Base-by-base conservation (phyloP, 306 rosid species). In the Begonia masoniana region DNA sequence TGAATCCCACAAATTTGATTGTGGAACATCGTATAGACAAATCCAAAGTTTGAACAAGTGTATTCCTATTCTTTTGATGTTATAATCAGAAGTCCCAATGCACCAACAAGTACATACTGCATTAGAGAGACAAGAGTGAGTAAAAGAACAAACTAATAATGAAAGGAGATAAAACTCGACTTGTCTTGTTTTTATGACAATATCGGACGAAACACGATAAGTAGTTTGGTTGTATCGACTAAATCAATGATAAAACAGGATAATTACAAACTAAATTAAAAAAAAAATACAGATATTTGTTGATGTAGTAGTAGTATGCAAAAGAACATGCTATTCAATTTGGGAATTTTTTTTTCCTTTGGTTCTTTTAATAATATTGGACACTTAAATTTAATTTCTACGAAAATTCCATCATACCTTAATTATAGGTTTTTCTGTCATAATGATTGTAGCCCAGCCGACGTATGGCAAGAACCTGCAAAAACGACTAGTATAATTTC, bases 381-480 rank as follows among this genome's bases (percentile, higher is more conserved):
- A 17, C 19, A 17, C 19, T 17, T 17, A 17, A 17, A 17, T 61
- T 16, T 23, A 4, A 26, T 21, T 11, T 47, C 19, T 19, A 41
- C 45, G 43, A 47, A n/a, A 46, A n/a, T n/a, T n/a, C 21, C 55
- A 51, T 52, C 84, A 62, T 52, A 85, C 95, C 97, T 82, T 80
- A 67, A 89, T 11, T 26, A 76, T 43, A 35, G 97, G 97, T 47
- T 56, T 71, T 14, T 89, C 87, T 6, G 83, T 74, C 87, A 82
- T 72, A 53, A 85, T 63, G 45, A 89, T 78, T 15, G 94, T 80
- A 51, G 50, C 67, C 76, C 76, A 85, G 17, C 95, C 97, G 62
- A 63, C 72, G 23, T 78, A 76, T 41, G 94, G 95, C 66, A 89
- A 65, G 64, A 82, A 72, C 71, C 94, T 82, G 79, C 74, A 53